Conservation (phyloP, 371 early-diverging fungal genomes). For the Rhizopus microsporus region DNA sequence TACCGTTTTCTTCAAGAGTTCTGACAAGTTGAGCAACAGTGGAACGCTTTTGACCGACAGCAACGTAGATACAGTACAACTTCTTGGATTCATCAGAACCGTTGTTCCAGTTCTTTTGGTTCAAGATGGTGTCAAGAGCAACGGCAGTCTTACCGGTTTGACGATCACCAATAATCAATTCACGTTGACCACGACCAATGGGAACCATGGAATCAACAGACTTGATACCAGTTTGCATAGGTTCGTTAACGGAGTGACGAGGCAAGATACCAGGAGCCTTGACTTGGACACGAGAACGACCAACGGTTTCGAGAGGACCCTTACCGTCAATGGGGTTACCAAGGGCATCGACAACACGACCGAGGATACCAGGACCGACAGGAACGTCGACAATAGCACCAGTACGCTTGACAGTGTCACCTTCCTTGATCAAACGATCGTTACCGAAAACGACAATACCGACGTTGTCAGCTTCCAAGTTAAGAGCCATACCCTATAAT, state of each 20-base stretch:
- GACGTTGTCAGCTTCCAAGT: slow-evolving; percentile 96
- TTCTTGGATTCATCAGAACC: slow-evolving; percentile 46
- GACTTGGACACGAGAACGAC: slow-evolving; percentile 90
- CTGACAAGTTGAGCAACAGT: slow-evolving; percentile 97
- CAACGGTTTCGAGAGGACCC: slow-evolving; percentile 84
- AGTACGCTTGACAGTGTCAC: slow-evolving; percentile 96
- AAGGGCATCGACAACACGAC: slow-evolving; percentile 96
- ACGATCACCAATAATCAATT: slow-evolving; percentile 98
- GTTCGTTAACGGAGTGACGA: slow-evolving; percentile 95
- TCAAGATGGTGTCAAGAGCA: slow-evolving; percentile 93
- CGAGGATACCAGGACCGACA: slow-evolving; percentile 88
- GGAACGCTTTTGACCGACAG: slow-evolving; percentile 96
- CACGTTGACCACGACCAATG: slow-evolving; percentile 98
- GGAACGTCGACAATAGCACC: slow-evolving; percentile 97
- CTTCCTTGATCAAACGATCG: slow-evolving; percentile 89
- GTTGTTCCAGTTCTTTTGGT: slow-evolving; percentile 95
- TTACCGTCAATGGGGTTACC: slow-evolving; percentile 98
- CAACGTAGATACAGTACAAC: slow-evolving; percentile 97
- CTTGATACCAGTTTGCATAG: slow-evolving; percentile 98
- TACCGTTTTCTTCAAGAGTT: slow-evolving; percentile 88
- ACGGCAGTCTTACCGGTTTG: slow-evolving; percentile 97
- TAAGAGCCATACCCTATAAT: slow-evolving; percentile 89
- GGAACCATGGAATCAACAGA: slow-evolving; percentile 98
- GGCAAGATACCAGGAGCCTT: slow-evolving; percentile 98
- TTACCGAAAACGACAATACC: slow-evolving; percentile 98